These are phyloP conservation scores for Cercospora sesami DNA, from an alignment of 2,329 filamentous ascomycete genomes.

Conservation along the genomic window DNA sequence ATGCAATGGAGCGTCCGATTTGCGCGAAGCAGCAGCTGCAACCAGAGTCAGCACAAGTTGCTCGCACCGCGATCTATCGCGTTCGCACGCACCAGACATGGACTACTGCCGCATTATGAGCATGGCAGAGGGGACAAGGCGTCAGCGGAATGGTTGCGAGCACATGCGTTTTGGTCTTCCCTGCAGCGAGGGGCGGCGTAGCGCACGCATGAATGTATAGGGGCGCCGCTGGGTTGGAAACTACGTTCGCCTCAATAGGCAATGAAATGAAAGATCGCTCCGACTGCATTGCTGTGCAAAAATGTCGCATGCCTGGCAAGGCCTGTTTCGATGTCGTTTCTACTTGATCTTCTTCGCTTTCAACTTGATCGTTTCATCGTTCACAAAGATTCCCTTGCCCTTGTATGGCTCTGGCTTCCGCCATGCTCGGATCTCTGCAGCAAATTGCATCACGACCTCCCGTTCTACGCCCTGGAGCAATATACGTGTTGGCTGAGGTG, in stretches of 20 bases:
- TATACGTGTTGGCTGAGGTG: constrained; percentile 86
- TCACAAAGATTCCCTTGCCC: constrained; percentile 98
- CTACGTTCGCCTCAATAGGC: background rate
- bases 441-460: constrained; percentile 85
- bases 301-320: background rate
- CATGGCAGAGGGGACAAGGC: background rate
- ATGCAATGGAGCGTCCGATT: background rate
- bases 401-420: constrained; percentile 95
- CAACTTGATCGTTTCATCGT: constrained; percentile 94
- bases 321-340: background rate
- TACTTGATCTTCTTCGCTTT: constrained; percentile 78
- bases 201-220: background rate
- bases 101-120: background rate
- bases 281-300: background rate
- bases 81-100: background rate
- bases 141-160: background rate
- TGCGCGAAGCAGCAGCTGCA: background rate
- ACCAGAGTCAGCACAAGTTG: background rate
- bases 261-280: background rate
- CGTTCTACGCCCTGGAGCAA: constrained; percentile 85
- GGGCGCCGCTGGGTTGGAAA: background rate
- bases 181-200: background rate
- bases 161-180: background rate
- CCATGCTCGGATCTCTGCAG: constrained; percentile 84
- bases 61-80: background rate